Percentiles rank a stretch among this genome's conserved stretches.
These are phyloP conservation scores for Nemania sp. DNA, from an alignment of 2,329 filamentous ascomycete species.

Conservation along the genomic window DNA sequence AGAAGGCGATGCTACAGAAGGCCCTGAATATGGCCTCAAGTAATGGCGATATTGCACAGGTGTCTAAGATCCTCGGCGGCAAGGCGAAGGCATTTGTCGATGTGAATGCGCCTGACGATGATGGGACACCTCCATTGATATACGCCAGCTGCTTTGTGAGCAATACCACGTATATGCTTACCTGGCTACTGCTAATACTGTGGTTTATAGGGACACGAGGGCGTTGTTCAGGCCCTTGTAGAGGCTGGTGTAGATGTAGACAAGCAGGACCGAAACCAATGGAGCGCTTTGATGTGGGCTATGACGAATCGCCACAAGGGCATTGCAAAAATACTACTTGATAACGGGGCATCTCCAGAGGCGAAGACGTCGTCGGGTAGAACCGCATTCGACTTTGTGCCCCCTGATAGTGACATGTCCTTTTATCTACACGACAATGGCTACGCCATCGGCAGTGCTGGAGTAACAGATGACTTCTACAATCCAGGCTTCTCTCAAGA, in stretches of 20 bases:
- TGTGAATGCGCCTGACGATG: conserved; percentile 88
- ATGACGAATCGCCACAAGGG: conserved; percentile 98
- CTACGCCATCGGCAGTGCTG: conserved; percentile 85
- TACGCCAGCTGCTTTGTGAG: conserved; percentile 97
- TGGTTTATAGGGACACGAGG: conserved; percentile 78
- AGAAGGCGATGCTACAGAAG: conserved; percentile 84
- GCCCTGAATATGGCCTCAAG: conserved; percentile 94
- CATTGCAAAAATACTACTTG: conserved; percentile 91
- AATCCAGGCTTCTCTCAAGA: conserved; percentile 92
- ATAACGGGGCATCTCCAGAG: conserved; percentile 94
- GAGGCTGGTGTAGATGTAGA: conserved; percentile 90
- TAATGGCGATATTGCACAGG: conserved; percentile 89
- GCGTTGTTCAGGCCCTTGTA: conserved; percentile 85
- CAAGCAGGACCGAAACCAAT: conserved; percentile 93
- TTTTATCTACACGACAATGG: conserved; percentile 95
- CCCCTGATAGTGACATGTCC: conserved; percentile 95
- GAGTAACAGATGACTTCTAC: conserved; percentile 91
- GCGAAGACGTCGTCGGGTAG: conserved; percentile 94
- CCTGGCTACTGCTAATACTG: conserved; percentile 17
- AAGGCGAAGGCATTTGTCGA: conserved; percentile 81
- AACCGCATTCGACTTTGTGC: conserved; percentile 95
- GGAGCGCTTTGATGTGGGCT: conserved; percentile 99
- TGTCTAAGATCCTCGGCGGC: conserved; percentile 80
- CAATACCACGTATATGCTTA: conserved; percentile 40
- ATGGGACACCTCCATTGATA: conserved; percentile 95